Evolutionary conservation across 2,329 filamentous ascomycete species (phyloP).

Genomic region (Xenoacremonium recifei): DNA sequence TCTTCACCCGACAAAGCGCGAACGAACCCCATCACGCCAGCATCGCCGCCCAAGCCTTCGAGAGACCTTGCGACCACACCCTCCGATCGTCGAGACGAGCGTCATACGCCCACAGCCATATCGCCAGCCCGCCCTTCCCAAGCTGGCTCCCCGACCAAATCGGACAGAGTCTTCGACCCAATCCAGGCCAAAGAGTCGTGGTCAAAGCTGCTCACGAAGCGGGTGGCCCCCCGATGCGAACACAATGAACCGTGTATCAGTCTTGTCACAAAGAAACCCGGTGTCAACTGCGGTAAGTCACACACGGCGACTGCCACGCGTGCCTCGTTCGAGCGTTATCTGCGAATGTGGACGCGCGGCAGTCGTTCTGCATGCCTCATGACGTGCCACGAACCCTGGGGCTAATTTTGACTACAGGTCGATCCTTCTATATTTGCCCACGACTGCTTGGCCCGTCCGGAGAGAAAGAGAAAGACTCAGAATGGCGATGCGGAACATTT

Average conservation of each 20-base stretch:
- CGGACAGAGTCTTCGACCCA: slow-evolving; percentile 59
- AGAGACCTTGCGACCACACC: background rate
- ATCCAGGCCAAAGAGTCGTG: slow-evolving; percentile 77
- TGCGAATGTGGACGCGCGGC: slow-evolving; percentile 11
- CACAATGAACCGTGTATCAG: slow-evolving; percentile 86
- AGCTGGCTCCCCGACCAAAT: slow-evolving; percentile 2
- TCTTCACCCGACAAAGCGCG: slow-evolving; percentile 7
- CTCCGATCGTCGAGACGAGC: slow-evolving; percentile 1
- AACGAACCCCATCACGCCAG: slow-evolving; percentile 9
- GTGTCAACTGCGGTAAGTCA: slow-evolving; percentile 71
- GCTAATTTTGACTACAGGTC: slow-evolving; percentile 38
- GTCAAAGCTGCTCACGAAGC: slow-evolving; percentile 78
- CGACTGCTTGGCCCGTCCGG: slow-evolving; percentile 82
- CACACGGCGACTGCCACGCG: too few species aligned
- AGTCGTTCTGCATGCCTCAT: too few species aligned
- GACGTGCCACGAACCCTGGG: background rate
- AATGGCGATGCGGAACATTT: slow-evolving; percentile 88
- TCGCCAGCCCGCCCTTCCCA: slow-evolving; percentile 1
- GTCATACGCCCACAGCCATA: background rate
- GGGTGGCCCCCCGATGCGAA: slow-evolving; percentile 75
- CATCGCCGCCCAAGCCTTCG: slow-evolving; percentile 11
- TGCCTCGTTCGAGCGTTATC: too few species aligned
- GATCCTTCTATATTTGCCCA: slow-evolving; percentile 63
- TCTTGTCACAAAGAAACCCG: slow-evolving; percentile 83
- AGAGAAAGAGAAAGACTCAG: slow-evolving; percentile 76